A percentile compares a stretch with the other conserved stretches of the same genome.
Conservation (phyloP, 139 green algal species). For the Micromonas commoda region DNA sequence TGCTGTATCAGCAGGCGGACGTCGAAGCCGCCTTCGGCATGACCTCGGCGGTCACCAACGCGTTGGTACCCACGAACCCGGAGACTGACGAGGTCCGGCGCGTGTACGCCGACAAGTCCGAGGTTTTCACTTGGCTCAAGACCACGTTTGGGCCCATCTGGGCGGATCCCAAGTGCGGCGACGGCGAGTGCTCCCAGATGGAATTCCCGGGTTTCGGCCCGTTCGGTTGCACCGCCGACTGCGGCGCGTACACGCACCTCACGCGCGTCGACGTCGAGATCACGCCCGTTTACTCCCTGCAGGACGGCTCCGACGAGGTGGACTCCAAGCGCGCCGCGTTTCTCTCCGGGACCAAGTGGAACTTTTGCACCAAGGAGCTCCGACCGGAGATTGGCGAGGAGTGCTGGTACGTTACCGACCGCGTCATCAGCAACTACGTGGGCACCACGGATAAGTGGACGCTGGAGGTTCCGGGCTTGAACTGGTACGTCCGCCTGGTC, state of each 20-base stretch:
- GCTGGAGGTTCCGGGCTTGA: too few species aligned
- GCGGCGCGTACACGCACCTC: constrained; percentile 38
- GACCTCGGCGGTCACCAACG: background rate
- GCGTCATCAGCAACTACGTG: too few species aligned
- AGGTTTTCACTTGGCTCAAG: background rate
- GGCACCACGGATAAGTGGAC: too few species aligned
- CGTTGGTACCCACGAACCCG: background rate
- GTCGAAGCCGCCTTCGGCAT: background rate
- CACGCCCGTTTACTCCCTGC: background rate
- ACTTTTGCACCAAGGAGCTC: background rate
- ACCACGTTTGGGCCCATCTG: constrained; percentile 53
- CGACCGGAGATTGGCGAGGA: too few species aligned
- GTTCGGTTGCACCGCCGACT: constrained; percentile 77
- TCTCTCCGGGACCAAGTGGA: background rate
- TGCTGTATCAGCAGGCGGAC: background rate
- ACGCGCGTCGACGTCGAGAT: background rate
- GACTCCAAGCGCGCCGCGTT: too few species aligned
- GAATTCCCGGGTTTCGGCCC: constrained; percentile 69
- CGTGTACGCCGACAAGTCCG: background rate
- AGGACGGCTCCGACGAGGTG: background rate
- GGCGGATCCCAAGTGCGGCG: constrained; percentile 70
- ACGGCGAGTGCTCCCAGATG: constrained; percentile 68
- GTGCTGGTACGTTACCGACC: too few species aligned
- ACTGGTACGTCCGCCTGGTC: too few species aligned
- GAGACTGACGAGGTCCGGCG: background rate